These are phyloP conservation scores for Chimonanthus praecox DNA, from an alignment of 164 flowering plant species.

Conservation along the genomic window DNA sequence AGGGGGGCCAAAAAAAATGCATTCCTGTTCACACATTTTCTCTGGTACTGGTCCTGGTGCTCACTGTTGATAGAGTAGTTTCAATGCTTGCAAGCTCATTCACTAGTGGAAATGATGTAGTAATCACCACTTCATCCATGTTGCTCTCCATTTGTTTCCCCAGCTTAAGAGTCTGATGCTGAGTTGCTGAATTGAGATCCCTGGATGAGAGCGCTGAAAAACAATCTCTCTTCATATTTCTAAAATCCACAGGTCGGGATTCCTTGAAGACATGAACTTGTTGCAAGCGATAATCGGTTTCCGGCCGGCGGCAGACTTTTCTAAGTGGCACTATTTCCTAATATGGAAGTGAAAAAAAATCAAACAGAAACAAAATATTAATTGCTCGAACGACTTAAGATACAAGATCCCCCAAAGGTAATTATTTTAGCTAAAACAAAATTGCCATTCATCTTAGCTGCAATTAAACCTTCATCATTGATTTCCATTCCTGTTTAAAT, in stretches of 20 bases:
- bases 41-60: not conserved
- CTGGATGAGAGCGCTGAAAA: slow-evolving; percentile 12
- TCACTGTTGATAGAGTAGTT: not conserved
- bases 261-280: slow-evolving; percentile 61
- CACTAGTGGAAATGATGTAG: slow-evolving; percentile 7
- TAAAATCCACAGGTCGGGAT: slow-evolving; percentile 26
- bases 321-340: slow-evolving; percentile 90
- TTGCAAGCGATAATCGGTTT: slow-evolving; percentile 84
- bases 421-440: too few species aligned
- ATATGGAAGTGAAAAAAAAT: not conserved
- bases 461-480: not conserved
- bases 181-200: slow-evolving; percentile 16
- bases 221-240: slow-evolving; percentile 27
- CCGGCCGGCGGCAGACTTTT: slow-evolving; percentile 94
- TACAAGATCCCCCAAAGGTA: not conserved
- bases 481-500: not conserved
- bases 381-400: not conserved
- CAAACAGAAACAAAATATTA: not conserved
- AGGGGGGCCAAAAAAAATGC: too few species aligned
- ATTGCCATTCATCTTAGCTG: not conserved
- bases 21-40: too few species aligned
- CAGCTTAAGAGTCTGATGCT: slow-evolving; percentile 20
- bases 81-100: slow-evolving; percentile 10
- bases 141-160: slow-evolving; percentile 10
- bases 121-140: not conserved